These are phyloP conservation scores for Bombardia bombarda DNA, from an alignment of 495 filamentous ascomycete genomes.

Conservation along the genomic window DNA sequence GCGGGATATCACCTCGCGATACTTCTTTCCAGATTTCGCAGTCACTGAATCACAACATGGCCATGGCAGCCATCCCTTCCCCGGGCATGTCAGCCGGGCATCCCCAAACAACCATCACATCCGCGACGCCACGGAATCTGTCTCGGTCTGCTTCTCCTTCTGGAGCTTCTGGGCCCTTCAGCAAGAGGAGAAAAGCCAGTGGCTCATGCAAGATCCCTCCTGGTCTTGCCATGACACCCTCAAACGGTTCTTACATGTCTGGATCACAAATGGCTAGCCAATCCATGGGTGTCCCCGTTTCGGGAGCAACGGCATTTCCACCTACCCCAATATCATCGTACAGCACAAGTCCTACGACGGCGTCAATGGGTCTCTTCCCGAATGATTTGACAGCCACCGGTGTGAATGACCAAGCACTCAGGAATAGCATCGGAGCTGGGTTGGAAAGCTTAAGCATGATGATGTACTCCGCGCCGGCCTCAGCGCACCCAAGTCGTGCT, in stretches of 20 bases:
- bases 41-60: neutral
- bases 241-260: neutral
- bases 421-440: too few relatives aligned
- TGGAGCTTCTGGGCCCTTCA: conserved; percentile 18
- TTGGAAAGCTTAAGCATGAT: neutral
- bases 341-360: too few relatives aligned
- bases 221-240: conserved; percentile 10
- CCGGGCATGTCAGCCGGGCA: neutral
- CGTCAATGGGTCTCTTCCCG: too few relatives aligned
- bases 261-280: neutral
- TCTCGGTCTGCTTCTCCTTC: conserved; percentile 65
- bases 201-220: conserved; percentile 3
- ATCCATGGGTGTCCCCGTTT: neutral
- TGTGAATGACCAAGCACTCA: too few relatives aligned
- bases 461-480: conserved; percentile 5
- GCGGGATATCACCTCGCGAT: too few relatives aligned
- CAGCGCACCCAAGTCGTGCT: conserved; percentile 9
- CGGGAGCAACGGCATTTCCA: conserved; percentile 2
- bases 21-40: neutral
- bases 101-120: neutral
- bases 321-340: neutral
- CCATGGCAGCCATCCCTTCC: neutral
- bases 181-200: conserved; percentile 12
- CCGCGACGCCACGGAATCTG: conserved; percentile 51
- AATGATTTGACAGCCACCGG: neutral